Base-by-base conservation (phyloP, 805 yeast species). In the Starmerella tilneyi region DNA sequence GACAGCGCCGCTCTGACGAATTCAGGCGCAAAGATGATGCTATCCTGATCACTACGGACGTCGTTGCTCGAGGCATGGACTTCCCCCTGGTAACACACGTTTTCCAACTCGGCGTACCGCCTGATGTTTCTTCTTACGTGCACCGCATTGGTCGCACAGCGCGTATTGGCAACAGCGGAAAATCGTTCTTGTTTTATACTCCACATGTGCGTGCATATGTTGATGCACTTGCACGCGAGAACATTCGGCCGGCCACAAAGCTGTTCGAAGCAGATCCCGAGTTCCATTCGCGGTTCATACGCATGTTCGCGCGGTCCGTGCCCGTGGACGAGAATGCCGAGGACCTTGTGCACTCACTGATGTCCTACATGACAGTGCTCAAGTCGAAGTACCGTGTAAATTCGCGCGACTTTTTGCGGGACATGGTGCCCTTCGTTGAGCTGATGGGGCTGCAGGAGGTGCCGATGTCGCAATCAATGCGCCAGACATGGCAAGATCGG, bases 91-190 rank as follows among this genome's bases (percentile, higher is more conserved):
- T 89, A 23, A 66, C 85, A 21, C 84, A 84, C 59, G 96, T 89
- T 43, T 67, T 82, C 56, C 96, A 89, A 67, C 63, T 84, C 44
- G 83, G 89, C 53, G 72, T 79, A n/a, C 84, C 92, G 49, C 65
- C 71, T 38, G 84, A 79, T 47, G 64, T 77, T 20, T 75, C 88
- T n/a, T 80, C 81, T 51, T 86, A 88, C 61, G 77, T 86, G 47
- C 97, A 89, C 66, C 80, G 94, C 63, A 80, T 89, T 59, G 97
- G 97, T 49, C 79, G 97, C 71, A 89, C 96, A 13, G 97, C 94
- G 34, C 78, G 97, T 66, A 94, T 88, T 45, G 96, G 95, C 46
- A 72, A 73, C 47, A 67, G 70, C 20, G 97, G 97, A 51, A 69
- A 72, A 40, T 83, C 95, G 5, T 63, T 75, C 13, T 61, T 82